phyloP scores from a whole-genome alignment of 208 protist genomes.

The Crithidia fasciculata region DNA sequence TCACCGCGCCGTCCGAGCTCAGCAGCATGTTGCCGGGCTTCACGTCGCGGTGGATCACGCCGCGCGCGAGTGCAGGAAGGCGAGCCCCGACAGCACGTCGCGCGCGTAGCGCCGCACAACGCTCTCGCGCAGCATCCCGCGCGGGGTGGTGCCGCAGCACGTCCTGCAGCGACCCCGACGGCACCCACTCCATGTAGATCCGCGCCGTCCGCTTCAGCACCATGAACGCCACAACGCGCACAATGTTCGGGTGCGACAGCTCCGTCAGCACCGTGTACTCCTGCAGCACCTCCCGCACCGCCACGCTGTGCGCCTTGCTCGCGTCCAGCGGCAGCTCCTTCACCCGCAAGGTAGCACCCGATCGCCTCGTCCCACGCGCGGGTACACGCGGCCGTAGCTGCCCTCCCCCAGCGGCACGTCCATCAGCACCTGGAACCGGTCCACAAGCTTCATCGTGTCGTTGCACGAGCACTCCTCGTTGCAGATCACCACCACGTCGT shows the following conservation, averaged over 20 bases:
- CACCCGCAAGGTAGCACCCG: constrained; percentile 64
- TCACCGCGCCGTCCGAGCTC: constrained; percentile 61
- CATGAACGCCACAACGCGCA: constrained; percentile 73
- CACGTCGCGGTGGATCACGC: constrained; percentile 85
- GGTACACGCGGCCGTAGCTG: constrained; percentile 60
- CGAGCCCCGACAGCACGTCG: constrained; percentile 58
- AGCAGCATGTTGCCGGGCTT: constrained; percentile 90
- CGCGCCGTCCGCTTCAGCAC: constrained; percentile 43
- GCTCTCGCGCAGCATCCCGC: constrained; percentile 51
- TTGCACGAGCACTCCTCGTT: constrained; percentile 55
- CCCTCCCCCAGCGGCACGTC: constrained; percentile 47
- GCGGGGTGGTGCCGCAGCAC: constrained; percentile 46
- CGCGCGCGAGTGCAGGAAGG: constrained; percentile 68
- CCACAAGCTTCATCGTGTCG: constrained; percentile 46
- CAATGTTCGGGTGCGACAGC: constrained; percentile 72
- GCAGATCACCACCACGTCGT: constrained; percentile 70
- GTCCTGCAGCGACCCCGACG: constrained; percentile 66
- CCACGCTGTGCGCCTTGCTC: constrained; percentile 28
- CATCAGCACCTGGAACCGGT: constrained; percentile 57
- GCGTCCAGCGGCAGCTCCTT: constrained; percentile 67
- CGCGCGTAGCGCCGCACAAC: constrained; percentile 64
- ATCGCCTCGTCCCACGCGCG: constrained; percentile 65
- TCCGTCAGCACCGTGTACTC: constrained; percentile 75
- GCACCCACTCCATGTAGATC: constrained; percentile 85
- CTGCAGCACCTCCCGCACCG: constrained; percentile 57